Conservation (phyloP, 176 grass and related monocot genomes). For the Carex littledalei region DNA sequence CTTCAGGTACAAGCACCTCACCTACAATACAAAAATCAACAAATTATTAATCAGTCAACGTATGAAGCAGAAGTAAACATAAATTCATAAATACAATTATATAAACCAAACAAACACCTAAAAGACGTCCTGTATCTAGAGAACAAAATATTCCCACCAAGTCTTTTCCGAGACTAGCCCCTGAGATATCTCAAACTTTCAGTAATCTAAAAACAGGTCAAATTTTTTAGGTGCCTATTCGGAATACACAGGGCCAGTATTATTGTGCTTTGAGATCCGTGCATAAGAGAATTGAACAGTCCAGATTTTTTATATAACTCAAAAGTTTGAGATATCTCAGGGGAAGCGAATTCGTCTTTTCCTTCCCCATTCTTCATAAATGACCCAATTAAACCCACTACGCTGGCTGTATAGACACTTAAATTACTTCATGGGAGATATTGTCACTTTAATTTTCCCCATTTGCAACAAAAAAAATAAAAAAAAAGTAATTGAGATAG, state of each 20-base stretch:
- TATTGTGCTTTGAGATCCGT: too few species aligned
- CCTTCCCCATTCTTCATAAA: not conserved
- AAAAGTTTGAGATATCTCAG: too few species aligned
- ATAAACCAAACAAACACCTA: not conserved
- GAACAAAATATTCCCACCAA: not conserved
- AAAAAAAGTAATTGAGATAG: not conserved
- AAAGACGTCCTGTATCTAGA: not conserved
- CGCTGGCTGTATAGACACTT: not conserved
- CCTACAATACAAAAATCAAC: slow-evolving; percentile 24
- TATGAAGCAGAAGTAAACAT: not conserved
- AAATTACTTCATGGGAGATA: not conserved
- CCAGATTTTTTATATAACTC: too few species aligned
- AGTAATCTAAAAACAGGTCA: too few species aligned
- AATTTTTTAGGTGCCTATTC: too few species aligned
- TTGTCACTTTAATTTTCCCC: not conserved
- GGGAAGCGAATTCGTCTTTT: too few species aligned
- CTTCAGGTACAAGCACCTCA: slow-evolving; percentile 87
- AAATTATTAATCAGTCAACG: not conserved
- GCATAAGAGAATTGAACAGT: too few species aligned
- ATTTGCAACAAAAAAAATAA: not conserved
- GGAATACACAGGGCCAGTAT: too few species aligned
- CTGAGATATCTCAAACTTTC: too few species aligned
- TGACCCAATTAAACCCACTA: not conserved
- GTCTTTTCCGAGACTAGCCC: not conserved
- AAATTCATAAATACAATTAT: not conserved